phyloP scores from a whole-genome alignment of 1,284 basidiomycete genomes.

The Coniferiporia sulphurascens region DNA sequence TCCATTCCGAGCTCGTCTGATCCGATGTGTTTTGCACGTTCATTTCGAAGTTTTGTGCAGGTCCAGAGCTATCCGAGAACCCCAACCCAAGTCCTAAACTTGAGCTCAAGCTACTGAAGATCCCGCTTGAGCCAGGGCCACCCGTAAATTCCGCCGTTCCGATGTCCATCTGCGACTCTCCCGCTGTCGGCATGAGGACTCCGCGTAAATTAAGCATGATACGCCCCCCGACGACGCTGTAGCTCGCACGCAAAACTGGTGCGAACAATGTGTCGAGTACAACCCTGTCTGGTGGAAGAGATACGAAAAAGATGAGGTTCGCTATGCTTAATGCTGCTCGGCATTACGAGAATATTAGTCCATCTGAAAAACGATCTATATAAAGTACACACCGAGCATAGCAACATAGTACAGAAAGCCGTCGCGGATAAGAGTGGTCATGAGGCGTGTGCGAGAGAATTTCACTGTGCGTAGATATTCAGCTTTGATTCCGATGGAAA shows the following conservation, averaged over 20 bases:
- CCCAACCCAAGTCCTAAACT: too few species aligned
- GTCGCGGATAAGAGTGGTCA: slow-evolving; percentile 5
- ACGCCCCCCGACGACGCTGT: slow-evolving; percentile 7
- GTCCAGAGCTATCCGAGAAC: too few species aligned
- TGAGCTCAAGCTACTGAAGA: too few species aligned
- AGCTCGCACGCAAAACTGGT: too few species aligned
- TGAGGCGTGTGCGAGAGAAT: background rate
- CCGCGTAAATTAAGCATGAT: slow-evolving; percentile 5
- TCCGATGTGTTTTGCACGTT: too few species aligned
- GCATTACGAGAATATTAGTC: background rate
- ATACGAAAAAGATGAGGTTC: background rate
- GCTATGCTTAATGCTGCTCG: background rate
- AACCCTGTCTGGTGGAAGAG: background rate
- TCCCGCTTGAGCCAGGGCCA: background rate
- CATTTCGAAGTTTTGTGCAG: too few species aligned
- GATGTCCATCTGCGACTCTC: background rate
- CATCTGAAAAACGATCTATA: background rate
- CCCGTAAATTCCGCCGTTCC: background rate
- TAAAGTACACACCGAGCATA: background rate
- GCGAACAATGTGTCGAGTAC: background rate
- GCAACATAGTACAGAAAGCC: slow-evolving; percentile 5
- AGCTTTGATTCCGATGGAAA: background rate
- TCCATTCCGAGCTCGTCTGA: too few species aligned
- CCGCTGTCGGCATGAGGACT: background rate
- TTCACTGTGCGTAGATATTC: background rate